Base-by-base conservation (phyloP, 1,284 basidiomycete genomes). In the Mycena sp. region DNA sequence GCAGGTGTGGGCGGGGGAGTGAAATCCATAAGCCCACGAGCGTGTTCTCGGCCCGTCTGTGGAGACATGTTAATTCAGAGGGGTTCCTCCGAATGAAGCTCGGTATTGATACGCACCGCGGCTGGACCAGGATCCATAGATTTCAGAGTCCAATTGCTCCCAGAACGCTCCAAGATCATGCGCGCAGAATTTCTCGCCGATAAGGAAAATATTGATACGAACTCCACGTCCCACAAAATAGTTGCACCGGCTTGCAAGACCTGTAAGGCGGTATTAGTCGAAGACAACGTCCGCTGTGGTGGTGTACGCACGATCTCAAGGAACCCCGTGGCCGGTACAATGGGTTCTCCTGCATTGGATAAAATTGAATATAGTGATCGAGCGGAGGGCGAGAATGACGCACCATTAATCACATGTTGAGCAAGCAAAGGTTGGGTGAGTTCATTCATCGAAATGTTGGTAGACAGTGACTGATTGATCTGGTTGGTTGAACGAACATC, bases 171-270 rank as follows among this genome's bases (percentile, higher is more conserved):
- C 10, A 17, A 48, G 12, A 2, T 40, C 12, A 50, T 14, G 6
- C 37, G 56, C 17, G 46, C 16, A 35, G 28, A 3, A 29, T 43
- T 53, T 4, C 23, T 32, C 28, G 38, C 38, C 25, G 58, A 29
- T 1, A 61, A 11, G 7, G 46, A 54, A 2, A 44, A 26, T 14
- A 41, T 35, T 4, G 59, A 49, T 2, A 44, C 2, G n/a, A 61
- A 61, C 30, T 61, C 59, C 14, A 61, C 53, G 29, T 61, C 59
- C 59, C 59, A 61, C 11, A 61, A 45, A n/a, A 61, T n/a, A n/a
- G 40, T 61, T 0, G 59, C 59, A 7, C 59, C 59, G 5, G 59
- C 9, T 28, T 56, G 52, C 23, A 61, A 45, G 19, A 55, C 35
- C 59, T 61, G 26, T 3, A 40, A 43, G 11, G 4, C 3, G 5